Evolutionary conservation across 441 rosid species (phyloP).

Genomic region (Pelargonium fulgidum): DNA sequence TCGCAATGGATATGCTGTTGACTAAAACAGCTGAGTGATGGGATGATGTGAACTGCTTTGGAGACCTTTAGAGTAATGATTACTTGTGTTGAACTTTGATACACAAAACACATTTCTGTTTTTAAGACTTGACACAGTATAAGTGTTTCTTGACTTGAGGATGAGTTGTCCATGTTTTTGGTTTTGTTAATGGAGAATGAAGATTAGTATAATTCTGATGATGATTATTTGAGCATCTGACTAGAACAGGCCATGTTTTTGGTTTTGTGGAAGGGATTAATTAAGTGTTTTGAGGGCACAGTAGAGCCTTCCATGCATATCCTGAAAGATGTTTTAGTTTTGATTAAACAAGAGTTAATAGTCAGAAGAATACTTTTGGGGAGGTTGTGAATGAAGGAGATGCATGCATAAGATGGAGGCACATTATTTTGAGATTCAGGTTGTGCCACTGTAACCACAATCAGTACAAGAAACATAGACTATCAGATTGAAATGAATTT

Average conservation of each 20-base stretch:
- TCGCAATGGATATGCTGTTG: slow-evolving; percentile 1
- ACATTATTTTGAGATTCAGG: background rate
- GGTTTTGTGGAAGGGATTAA: background rate
- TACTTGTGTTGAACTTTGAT: background rate
- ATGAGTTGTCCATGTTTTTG: background rate
- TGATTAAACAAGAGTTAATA: slow-evolving; percentile 1
- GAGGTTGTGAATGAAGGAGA: background rate
- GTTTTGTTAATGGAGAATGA: background rate
- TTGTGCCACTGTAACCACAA: background rate
- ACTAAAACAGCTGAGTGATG: background rate
- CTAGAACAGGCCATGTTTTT: background rate
- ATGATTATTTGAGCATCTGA: background rate
- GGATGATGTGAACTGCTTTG: background rate
- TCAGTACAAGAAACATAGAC: background rate
- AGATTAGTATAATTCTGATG: background rate
- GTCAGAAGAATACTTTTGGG: background rate
- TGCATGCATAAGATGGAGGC: background rate
- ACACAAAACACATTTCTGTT: background rate
- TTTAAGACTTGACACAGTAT: background rate
- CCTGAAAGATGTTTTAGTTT: background rate
- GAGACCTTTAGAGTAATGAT: background rate
- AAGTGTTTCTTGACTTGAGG: background rate
- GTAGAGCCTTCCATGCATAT: background rate
- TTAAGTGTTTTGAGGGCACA: background rate
- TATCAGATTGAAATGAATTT: background rate